These are phyloP conservation scores for Hypomontagnella submonticulosa DNA, from an alignment of 495 filamentous ascomycete species.

Conservation along the genomic window DNA sequence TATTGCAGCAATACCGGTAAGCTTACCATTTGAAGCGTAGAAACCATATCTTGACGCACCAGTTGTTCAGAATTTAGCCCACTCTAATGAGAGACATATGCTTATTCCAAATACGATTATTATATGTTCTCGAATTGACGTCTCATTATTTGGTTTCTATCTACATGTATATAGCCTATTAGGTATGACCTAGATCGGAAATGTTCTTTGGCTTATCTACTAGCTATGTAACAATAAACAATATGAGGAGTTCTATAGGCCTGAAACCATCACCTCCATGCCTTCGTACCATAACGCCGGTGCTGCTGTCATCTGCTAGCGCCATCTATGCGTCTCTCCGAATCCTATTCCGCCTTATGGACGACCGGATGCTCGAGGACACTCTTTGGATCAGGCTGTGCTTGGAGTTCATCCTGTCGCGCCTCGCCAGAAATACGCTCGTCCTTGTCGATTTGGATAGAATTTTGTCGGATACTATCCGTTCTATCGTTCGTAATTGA, in stretches of 20 bases:
- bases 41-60: too few relatives aligned
- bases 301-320: not conserved
- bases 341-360: not conserved
- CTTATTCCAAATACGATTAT: too few relatives aligned
- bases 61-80: not conserved
- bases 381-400: not conserved
- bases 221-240: not conserved
- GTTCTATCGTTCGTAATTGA: not conserved
- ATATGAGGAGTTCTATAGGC: not conserved
- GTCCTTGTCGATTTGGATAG: slow-evolving; percentile 13
- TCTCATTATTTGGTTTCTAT: too few relatives aligned
- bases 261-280: not conserved
- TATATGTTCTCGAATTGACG: too few relatives aligned
- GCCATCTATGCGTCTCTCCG: not conserved
- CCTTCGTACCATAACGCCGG: slow-evolving; percentile 12
- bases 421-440: slow-evolving; percentile 17
- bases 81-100: not conserved
- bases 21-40: too few relatives aligned
- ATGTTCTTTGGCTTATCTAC: slow-evolving; percentile 8
- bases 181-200: not conserved
- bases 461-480: slow-evolving; percentile 5
- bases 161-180: too few relatives aligned
- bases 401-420: not conserved
- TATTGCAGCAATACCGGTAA: not conserved
- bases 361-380: slow-evolving; percentile 4